Evolutionary conservation across 2,329 filamentous ascomycete species (phyloP).

Genomic region (Verticillium zaregamsianum): DNA sequence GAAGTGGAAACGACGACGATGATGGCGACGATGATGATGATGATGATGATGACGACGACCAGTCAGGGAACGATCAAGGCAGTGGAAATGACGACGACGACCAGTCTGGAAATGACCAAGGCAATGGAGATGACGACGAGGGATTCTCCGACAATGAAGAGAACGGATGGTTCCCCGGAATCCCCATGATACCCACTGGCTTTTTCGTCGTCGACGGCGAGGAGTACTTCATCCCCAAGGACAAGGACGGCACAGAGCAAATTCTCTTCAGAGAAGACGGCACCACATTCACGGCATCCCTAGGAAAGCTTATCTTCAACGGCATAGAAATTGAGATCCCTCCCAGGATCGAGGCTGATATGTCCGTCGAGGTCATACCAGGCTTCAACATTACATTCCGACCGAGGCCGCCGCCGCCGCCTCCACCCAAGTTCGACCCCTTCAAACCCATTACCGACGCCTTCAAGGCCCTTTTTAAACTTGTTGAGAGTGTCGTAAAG

Average conservation of each 20-base stretch:
- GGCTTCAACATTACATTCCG: neutral
- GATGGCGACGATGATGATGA: too few relatives aligned
- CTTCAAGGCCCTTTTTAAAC: neutral
- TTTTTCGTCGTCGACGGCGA: neutral
- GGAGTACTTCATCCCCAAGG: neutral
- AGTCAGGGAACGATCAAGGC: neutral
- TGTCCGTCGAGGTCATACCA: neutral
- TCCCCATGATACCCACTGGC: neutral
- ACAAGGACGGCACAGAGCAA: neutral
- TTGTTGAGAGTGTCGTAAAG: neutral
- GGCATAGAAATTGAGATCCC: neutral
- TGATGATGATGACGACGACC: neutral
- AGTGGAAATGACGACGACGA: neutral
- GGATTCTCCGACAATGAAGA: too few relatives aligned
- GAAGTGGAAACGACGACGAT: too few relatives aligned
- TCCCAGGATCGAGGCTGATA: neutral
- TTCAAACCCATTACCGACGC: neutral
- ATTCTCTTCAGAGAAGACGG: neutral
- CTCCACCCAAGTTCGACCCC: neutral
- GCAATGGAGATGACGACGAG: neutral
- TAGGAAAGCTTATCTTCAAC: neutral
- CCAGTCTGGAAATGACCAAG: neutral
- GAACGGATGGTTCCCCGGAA: neutral
- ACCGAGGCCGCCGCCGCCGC: too few relatives aligned
- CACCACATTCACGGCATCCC: neutral